These are phyloP conservation scores for Atalantia buxifolia DNA, from an alignment of 345 rosid species.

Conservation along the genomic window DNA sequence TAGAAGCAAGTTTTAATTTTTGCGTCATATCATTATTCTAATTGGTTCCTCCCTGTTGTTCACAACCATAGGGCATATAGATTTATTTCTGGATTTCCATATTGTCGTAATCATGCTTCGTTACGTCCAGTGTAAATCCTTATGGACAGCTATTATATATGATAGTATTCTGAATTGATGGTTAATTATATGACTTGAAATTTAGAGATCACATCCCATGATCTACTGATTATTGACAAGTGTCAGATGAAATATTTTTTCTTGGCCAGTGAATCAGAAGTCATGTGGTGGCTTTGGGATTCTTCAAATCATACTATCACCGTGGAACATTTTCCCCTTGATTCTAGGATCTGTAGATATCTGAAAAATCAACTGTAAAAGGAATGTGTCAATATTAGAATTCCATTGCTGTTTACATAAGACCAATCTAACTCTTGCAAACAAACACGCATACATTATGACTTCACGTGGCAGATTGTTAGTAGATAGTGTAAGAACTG, in stretches of 20 bases:
- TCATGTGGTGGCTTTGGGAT: neutral
- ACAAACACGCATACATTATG: neutral
- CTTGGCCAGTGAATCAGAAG: neutral
- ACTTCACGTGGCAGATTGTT: neutral
- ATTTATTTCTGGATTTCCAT: neutral
- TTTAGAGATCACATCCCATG: neutral
- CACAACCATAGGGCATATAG: neutral
- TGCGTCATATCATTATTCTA: neutral
- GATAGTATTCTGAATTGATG: neutral
- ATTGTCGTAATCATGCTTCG: neutral
- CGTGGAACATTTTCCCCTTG: neutral
- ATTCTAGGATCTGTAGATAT: neutral
- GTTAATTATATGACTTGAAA: neutral
- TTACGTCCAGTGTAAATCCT: neutral
- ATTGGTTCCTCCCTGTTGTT: neutral
- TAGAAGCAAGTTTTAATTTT: neutral
- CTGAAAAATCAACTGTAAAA: neutral
- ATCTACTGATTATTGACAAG: neutral
- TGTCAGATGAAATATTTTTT: neutral
- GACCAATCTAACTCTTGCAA: neutral
- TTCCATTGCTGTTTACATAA: neutral
- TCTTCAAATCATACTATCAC: neutral
- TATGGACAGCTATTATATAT: neutral
- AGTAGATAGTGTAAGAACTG: neutral
- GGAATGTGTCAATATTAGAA: neutral